Base-by-base conservation (phyloP, 2,329 filamentous ascomycete species). In the Byssoonygena ceratinophila region DNA sequence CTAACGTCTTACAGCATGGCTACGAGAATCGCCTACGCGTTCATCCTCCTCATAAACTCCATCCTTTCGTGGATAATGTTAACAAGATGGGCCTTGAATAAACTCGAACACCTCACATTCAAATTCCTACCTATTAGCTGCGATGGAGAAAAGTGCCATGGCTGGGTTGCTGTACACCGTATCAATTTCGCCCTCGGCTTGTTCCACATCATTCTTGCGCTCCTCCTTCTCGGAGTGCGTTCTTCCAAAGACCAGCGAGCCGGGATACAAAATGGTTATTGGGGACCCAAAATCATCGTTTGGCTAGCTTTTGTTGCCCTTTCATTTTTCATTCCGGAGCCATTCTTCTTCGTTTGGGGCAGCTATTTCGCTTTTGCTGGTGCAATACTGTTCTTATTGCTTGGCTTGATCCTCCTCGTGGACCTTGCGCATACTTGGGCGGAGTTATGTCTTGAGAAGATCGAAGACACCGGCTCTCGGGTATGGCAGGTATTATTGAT, bases 1-100 rank as follows among this genome's bases (percentile, higher is more conserved):
- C 51, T 53, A 22, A 53, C 20, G 4, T n/a, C 18, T 11, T 23
- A 4, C n/a, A 94, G 89, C 72, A 90, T 97, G 73, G 90, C 90
- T 53, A 98, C 92, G 60, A 87, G 92, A 75, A 94, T 97, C 73
- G 91, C 87, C 64, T 96, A 95, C 68, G 90, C 92, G 58, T 81
- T 97, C 64, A 84, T 98, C 57, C 85, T 98, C 52, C 82, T 98
- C 59, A 73, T 97, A 70, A 98, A 98, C 77, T 96, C 91, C 54
- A 95, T 97, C 59, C 69, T 97, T 48, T 91, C 92, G 32, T 98
- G 92, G 92, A 87, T 98, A 61, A 95, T 97, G 88, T 88, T 98
- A 73, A 98, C 92, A 20, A 87, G 89, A 50, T 98, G 92, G 92
- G 92, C 92, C 31, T 87, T 98, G 66, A 87, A 95, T 64, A 97